Evolutionary conservation across 2,329 filamentous ascomycete species (phyloP).

Genomic region (Trichoderma sp.): DNA sequence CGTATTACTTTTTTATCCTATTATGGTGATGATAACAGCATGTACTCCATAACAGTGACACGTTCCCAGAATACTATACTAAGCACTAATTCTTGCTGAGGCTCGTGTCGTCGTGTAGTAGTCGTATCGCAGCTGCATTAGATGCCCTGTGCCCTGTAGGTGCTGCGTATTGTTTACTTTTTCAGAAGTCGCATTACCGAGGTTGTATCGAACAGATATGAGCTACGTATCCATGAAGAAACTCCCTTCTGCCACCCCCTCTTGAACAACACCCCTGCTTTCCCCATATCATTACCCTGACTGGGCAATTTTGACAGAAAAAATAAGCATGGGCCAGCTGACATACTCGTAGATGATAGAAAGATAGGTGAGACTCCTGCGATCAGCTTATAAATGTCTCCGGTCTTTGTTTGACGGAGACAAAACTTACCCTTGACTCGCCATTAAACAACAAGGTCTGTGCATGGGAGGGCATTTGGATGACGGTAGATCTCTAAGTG

Average conservation of each 20-base stretch:
- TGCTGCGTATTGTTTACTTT: background rate
- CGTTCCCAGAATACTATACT: background rate
- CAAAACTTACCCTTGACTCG: background rate
- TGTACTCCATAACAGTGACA: background rate
- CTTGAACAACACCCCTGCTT: background rate
- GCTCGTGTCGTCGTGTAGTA: background rate
- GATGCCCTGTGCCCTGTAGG: background rate
- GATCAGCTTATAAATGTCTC: background rate
- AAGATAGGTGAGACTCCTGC: background rate
- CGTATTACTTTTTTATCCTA: background rate
- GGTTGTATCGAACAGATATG: background rate
- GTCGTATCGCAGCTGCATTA: background rate
- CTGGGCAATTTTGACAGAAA: background rate
- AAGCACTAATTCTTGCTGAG: background rate
- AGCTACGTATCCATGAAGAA: background rate
- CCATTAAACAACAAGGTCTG: background rate
- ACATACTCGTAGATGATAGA: background rate
- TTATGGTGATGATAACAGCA: background rate
- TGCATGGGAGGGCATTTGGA: background rate
- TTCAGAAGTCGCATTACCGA: background rate
- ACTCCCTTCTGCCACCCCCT: background rate
- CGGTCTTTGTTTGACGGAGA: background rate
- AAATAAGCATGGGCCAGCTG: background rate
- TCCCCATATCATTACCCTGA: background rate
- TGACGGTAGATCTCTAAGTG: background rate